These are phyloP conservation scores for Anthracocystis panici-leucophaei DNA, from an alignment of 1,284 basidiomycete genomes.

Conservation along the genomic window DNA sequence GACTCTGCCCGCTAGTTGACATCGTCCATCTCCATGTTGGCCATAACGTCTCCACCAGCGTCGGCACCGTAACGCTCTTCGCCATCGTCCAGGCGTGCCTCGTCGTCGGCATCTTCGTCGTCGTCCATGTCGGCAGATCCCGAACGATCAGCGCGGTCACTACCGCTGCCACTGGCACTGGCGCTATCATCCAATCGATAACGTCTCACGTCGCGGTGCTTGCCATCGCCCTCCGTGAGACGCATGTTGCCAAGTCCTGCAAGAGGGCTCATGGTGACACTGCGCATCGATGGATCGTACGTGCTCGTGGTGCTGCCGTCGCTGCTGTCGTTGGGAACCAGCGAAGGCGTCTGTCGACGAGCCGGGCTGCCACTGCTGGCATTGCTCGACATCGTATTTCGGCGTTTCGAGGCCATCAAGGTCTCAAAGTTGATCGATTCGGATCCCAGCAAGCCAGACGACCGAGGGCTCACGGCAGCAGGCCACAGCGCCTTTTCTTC, in stretches of 20 bases:
- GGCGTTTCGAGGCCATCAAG: slow-evolving; percentile 64
- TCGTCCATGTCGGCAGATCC: slow-evolving; percentile 60
- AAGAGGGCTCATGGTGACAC: slow-evolving; percentile 50
- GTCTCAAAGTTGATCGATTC: slow-evolving; percentile 70
- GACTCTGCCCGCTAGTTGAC: slow-evolving; percentile 31
- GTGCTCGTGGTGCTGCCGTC: slow-evolving; percentile 49
- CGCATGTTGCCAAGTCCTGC: slow-evolving; percentile 49
- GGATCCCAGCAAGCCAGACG: slow-evolving; percentile 71
- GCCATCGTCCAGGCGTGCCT: slow-evolving; percentile 46
- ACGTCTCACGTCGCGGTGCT: slow-evolving; percentile 17
- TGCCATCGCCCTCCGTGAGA: slow-evolving; percentile 26
- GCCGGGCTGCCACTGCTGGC: slow-evolving; percentile 43
- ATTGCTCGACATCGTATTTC: slow-evolving; percentile 47
- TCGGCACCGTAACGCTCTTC: slow-evolving; percentile 66
- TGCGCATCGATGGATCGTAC: slow-evolving; percentile 47
- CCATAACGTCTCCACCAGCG: slow-evolving; percentile 65
- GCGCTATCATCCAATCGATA: slow-evolving; percentile 50
- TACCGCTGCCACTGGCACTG: slow-evolving; percentile 33
- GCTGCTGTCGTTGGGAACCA: slow-evolving; percentile 53
- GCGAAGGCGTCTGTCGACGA: slow-evolving; percentile 40
- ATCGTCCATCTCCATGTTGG: slow-evolving; percentile 69
- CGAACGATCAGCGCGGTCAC: slow-evolving; percentile 44
- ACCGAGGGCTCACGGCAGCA: slow-evolving; percentile 72
- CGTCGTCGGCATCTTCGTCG: slow-evolving; percentile 63
- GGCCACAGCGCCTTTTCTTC: slow-evolving; percentile 86